Conservation (phyloP, 1,284 basidiomycete species). For the Pterula multifida region DNA sequence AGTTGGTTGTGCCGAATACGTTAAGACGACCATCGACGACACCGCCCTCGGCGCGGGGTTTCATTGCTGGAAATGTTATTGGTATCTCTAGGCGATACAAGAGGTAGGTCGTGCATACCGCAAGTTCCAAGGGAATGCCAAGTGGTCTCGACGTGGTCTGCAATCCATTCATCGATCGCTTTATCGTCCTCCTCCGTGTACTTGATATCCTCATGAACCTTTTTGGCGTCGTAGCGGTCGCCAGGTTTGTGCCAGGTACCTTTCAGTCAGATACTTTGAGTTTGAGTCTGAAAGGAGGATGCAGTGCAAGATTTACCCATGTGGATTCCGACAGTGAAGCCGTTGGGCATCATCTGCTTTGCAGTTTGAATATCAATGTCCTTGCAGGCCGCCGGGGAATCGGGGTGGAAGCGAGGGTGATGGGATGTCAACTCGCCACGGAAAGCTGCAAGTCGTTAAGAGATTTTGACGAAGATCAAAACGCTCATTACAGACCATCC, state of each 20-base stretch:
- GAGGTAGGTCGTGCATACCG: constrained; percentile 23
- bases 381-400: constrained; percentile 40
- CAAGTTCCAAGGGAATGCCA: constrained; percentile 60
- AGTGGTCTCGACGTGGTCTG: constrained; percentile 64
- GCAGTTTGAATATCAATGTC: constrained; percentile 64
- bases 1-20: constrained; percentile 63
- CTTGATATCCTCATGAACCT: constrained; percentile 53
- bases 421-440: constrained; percentile 60
- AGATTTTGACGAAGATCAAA: neutral
- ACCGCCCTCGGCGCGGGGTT: constrained; percentile 65
- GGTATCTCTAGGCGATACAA: neutral
- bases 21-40: constrained; percentile 62
- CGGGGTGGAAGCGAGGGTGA: constrained; percentile 64
- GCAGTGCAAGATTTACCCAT: constrained; percentile 32
- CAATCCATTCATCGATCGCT: constrained; percentile 59
- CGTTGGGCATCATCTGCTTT: constrained; percentile 46
- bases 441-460: constrained; percentile 45
- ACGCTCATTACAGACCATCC: constrained; percentile 32
- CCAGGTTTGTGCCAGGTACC: constrained; percentile 50
- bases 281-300: neutral
- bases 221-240: constrained; percentile 39
- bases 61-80: constrained; percentile 44
- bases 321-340: constrained; percentile 57
- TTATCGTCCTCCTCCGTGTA: constrained; percentile 54
- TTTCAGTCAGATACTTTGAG: too few species aligned